Percentiles rank a stretch among this genome's conserved stretches.
phyloP scores from a whole-genome alignment of 2,329 filamentous ascomycete genomes.

The Aspergillus unguis region DNA sequence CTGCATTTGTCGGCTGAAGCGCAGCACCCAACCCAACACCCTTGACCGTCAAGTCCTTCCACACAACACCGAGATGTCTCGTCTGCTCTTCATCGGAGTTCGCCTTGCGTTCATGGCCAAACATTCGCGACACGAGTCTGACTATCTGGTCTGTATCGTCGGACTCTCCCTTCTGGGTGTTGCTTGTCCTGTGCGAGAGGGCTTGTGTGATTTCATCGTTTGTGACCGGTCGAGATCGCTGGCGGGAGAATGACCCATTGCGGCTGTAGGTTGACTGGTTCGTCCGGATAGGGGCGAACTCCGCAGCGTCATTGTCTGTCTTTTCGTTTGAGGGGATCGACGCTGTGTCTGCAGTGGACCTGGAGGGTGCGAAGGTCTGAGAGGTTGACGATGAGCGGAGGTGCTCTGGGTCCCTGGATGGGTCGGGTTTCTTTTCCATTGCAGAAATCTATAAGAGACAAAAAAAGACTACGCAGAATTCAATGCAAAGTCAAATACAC shows the following conservation, averaged over 20 bases:
- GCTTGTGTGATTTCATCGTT: slow-evolving; percentile 20
- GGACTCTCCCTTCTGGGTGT: slow-evolving; percentile 18
- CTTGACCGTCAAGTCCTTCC: slow-evolving; percentile 67
- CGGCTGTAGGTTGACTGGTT: slow-evolving; percentile 5
- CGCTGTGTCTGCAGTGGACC: background rate
- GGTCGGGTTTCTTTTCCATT: slow-evolving; percentile 1
- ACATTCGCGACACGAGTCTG: slow-evolving; percentile 66
- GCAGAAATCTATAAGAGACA: background rate
- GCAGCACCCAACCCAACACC: slow-evolving; percentile 66
- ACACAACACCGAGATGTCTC: slow-evolving; percentile 66
- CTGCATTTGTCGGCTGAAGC: slow-evolving; percentile 55
- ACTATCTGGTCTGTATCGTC: slow-evolving; percentile 34
- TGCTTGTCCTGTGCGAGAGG: slow-evolving; percentile 27
- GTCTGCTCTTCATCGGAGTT: slow-evolving; percentile 69
- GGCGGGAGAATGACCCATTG: background rate
- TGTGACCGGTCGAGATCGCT: slow-evolving; percentile 4
- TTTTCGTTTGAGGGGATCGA: background rate
- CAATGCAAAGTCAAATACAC: too few relatives aligned
- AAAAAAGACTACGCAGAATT: background rate
- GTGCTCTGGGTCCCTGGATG: slow-evolving; percentile 3
- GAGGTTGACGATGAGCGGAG: background rate
- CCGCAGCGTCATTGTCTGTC: background rate
- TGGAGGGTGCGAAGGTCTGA: background rate
- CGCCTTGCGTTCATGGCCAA: slow-evolving; percentile 61
- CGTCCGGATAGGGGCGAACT: slow-evolving; percentile 12